Evolutionary conservation across 345 rosid species (phyloP).

Genomic region (Streptanthus diversifolius): DNA sequence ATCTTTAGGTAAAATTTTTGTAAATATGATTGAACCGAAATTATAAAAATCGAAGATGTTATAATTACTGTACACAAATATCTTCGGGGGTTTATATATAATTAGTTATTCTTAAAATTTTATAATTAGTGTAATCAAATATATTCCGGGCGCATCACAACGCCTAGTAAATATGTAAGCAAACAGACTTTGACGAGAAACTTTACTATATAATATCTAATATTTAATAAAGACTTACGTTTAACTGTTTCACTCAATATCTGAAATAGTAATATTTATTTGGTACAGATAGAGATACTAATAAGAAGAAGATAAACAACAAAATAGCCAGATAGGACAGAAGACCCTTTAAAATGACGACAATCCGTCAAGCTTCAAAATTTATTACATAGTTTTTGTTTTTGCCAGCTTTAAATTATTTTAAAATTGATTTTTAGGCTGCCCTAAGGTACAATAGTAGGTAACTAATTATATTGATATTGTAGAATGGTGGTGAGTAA

Average conservation of each 20-base stretch:
- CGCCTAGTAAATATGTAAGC: neutral
- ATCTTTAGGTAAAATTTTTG: neutral
- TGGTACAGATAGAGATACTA: neutral
- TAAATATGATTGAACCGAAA: neutral
- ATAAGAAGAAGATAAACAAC: neutral
- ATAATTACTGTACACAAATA: neutral
- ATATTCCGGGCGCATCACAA: neutral
- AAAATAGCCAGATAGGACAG: constrained; percentile 1
- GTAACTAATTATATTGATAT: neutral
- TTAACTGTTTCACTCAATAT: neutral
- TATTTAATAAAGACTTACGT: neutral
- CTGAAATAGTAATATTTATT: neutral
- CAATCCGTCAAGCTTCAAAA: neutral
- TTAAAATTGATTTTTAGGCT: constrained; percentile 4
- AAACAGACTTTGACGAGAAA: neutral
- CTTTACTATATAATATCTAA: neutral
- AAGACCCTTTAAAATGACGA: constrained; percentile 11
- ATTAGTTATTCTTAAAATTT: too few species aligned
- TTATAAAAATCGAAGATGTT: neutral
- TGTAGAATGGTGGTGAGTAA: neutral
- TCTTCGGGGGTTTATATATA: neutral
- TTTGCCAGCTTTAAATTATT: neutral
- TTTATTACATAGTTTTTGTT: neutral
- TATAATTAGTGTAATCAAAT: neutral
- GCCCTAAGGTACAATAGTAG: neutral